These are phyloP conservation scores for Coemansia furcata DNA, from an alignment of 192 early-diverging fungal genomes.

Conservation along the genomic window DNA sequence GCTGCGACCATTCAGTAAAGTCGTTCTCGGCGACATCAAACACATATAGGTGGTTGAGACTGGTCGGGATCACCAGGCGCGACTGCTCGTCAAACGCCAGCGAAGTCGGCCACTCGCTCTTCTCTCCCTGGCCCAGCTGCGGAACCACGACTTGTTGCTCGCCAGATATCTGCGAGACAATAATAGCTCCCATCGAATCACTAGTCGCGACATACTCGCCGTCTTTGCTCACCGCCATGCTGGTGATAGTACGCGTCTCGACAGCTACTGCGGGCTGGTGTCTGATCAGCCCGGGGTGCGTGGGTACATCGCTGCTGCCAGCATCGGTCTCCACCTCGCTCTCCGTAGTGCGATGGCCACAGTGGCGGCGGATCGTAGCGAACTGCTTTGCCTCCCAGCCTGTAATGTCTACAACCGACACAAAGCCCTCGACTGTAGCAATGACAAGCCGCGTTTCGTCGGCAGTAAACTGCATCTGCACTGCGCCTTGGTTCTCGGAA, in stretches of 20 bases:
- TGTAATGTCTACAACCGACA: slow-evolving; percentile 75
- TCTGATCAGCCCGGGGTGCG: slow-evolving; percentile 39
- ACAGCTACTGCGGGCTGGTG: slow-evolving; percentile 13
- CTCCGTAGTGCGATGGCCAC: slow-evolving; percentile 59
- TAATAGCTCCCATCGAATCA: slow-evolving; percentile 70
- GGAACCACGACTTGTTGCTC: slow-evolving; percentile 44
- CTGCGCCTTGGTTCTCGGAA: slow-evolving; percentile 58
- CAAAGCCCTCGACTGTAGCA: slow-evolving; percentile 69
- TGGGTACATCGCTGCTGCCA: slow-evolving; percentile 50
- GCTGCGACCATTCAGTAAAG: slow-evolving; percentile 80
- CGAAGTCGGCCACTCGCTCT: slow-evolving; percentile 26
- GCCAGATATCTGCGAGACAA: slow-evolving; percentile 72
- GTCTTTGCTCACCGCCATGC: slow-evolving; percentile 75
- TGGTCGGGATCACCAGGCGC: slow-evolving; percentile 52
- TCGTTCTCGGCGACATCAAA: slow-evolving; percentile 64
- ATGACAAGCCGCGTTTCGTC: slow-evolving; percentile 75
- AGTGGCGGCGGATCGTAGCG: slow-evolving; percentile 63
- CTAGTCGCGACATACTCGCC: slow-evolving; percentile 79
- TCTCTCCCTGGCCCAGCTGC: slow-evolving; percentile 12
- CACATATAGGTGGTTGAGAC: slow-evolving; percentile 73
- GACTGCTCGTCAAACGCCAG: slow-evolving; percentile 22
- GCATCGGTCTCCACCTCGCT: slow-evolving; percentile 43
- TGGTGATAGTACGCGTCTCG: slow-evolving; percentile 59
- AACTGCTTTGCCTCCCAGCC: slow-evolving; percentile 60
- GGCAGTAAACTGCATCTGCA: slow-evolving; percentile 73